Evolutionary conservation across 1,139 yeast species (phyloP), one percentile per base, ranked within the genome.

Genomic region (Pichia terricola): DNA sequence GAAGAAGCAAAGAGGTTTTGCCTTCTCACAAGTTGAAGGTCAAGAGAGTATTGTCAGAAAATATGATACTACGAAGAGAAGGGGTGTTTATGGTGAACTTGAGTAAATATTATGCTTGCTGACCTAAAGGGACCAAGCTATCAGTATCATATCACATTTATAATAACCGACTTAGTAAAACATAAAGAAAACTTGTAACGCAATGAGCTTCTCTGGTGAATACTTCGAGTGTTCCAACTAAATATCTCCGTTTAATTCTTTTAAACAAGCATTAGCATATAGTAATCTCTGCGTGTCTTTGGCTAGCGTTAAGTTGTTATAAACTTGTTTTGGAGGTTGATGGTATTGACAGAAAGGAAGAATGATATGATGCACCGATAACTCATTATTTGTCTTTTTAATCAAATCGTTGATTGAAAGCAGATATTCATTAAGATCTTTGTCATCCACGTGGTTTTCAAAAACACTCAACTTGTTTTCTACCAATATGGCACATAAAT

Each of bases 1-100:
- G 83, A 86, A 94, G 61, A 94, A 91, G 60, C 98, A 91, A 67
- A 81, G 98, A 65, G 98, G 98, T 25, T 94, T 87, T 72, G 99
- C 99, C 1, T 94, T 91, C 58, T 88, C 97, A 3, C 98, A 91
- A 64, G 91, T 86, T 42, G 94, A 85, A 55, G 95, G 95, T 40
- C 97, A 91, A 64, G 95, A 87, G 51, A 80, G 81, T 59, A 78
- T 94, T 51, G 82, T 94, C 42, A 76, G 98, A 57, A 86, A 94
- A 67, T 94, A 94, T 57, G 98, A 94, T 63, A 91, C 97, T 3
- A 89, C 97, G 1, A 75, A 75, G 59, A 72, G 72, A 58, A 68
- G 79, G 57, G 79, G 78, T 28, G 67, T 61, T 3, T 73, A 69
- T 54, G 79, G 79, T 10, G 78, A 73, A 54, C 46, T 59, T 35